These are phyloP conservation scores for Perkinsus marinus DNA, from an alignment of 169 alveolate species.

Conservation along the genomic window DNA sequence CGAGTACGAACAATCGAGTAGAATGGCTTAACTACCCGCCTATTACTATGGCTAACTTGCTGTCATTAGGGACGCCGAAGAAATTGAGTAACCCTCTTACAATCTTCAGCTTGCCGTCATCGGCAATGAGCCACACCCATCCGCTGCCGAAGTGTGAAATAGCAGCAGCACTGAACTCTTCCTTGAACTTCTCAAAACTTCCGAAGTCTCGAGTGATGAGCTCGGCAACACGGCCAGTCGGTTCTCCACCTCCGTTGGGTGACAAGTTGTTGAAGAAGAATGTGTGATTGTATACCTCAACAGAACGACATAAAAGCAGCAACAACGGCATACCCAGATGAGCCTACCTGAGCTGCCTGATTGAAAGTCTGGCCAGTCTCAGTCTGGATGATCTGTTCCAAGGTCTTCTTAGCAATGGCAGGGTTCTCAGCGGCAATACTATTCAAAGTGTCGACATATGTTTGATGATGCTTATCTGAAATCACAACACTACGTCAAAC, in stretches of 20 bases:
- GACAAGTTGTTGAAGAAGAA: constrained; percentile 82
- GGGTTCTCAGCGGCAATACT: constrained; percentile 21
- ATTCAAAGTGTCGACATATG: constrained; percentile 76
- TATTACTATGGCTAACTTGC: background rate
- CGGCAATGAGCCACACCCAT: constrained; percentile 93
- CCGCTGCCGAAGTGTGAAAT: constrained; percentile 91
- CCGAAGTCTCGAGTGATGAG: constrained; percentile 69
- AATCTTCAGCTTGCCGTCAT: constrained; percentile 68
- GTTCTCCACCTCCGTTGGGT: constrained; percentile 76
- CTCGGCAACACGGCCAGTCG: constrained; percentile 58
- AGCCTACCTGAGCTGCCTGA: constrained; percentile 38
- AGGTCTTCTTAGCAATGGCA: constrained; percentile 19
- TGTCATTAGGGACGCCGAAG: background rate
- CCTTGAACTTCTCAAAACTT: constrained; percentile 55
- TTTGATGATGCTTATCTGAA: constrained; percentile 64
- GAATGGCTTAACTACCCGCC: background rate
- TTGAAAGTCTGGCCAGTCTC: constrained; percentile 35
- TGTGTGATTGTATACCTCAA: constrained; percentile 82
- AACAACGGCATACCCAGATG: background rate
- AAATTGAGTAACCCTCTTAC: constrained; percentile 12
- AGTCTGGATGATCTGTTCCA: constrained; percentile 36
- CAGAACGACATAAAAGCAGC: constrained; percentile 42
- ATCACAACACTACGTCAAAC: background rate
- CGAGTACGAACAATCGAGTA: background rate
- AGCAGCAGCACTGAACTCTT: constrained; percentile 56